Base-by-base conservation (phyloP, 495 filamentous ascomycete genomes). In the Choiromyces venosus region DNA sequence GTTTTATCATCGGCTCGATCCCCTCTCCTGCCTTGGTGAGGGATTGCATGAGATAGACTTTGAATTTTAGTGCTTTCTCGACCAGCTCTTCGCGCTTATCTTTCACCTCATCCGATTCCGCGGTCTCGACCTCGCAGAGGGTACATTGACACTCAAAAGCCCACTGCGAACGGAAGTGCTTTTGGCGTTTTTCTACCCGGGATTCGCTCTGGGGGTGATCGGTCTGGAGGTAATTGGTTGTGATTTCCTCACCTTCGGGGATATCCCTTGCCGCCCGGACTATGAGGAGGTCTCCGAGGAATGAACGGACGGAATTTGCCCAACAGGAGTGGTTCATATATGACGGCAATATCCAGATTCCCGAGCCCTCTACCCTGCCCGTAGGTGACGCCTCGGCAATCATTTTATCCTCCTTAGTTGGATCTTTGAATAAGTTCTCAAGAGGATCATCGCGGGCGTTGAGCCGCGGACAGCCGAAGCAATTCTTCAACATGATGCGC, bases 251-350 rank as follows among this genome's bases (percentile, higher is more conserved):
- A 8, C 67, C 72, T 39, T 76, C 35, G n/a, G 73, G 66, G 42
- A 76, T 70, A 2, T 75, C 67, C 8, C 21, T 70, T 18, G 42
- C 40, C 16, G 74, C 72, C 5, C 72, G 56, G 9, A 71, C 64
- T 61, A 75, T 66, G 40, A 75, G 69, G 42, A 76, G 68, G 66
- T 76, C 72, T 25, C 67, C 72, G 18, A 75, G 69, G 72, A 66
- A 75, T 18, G 72, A 67, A 14, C 74, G 73, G 7, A 46, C 61
- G 16, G 72, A 71, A 9, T 68, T 68, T 37, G 40, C 46, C 37
- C 40, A 74, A 18, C 72, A 76, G 19, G 74, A 39, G 44, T 75
- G 67, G 29, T 76, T 76, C 25, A 75, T 75, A 37, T 67, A 67
- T 33, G 74, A 67, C 4, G 74, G 67, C 35, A 71, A 42, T 18